These are phyloP conservation scores for Yamadazyma sp. DNA, from an alignment of 805 yeast species.

Conservation along the genomic window DNA sequence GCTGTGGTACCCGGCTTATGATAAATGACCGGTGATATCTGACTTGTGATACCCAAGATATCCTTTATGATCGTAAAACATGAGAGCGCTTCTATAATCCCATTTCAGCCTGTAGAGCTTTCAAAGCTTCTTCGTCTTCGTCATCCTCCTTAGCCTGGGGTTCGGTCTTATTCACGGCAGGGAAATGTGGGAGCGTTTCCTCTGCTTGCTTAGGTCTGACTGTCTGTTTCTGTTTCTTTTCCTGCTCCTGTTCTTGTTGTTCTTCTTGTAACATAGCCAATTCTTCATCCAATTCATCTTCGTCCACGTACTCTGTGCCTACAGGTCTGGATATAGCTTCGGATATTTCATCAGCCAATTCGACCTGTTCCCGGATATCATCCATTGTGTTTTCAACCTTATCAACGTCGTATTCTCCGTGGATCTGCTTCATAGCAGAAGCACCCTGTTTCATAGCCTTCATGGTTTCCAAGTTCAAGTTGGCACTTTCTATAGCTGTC, in stretches of 20 bases:
- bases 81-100: slow-evolving; percentile 62
- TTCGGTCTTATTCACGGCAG: slow-evolving; percentile 39
- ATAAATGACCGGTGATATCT: too few relatives aligned
- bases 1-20: too few relatives aligned
- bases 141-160: slow-evolving; percentile 50
- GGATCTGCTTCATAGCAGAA: slow-evolving; percentile 92
- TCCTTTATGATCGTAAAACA: too few relatives aligned
- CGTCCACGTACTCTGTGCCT: slow-evolving; percentile 78
- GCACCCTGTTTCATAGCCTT: slow-evolving; percentile 99
- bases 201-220: slow-evolving; percentile 9
- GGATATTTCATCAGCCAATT: slow-evolving; percentile 89
- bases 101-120: slow-evolving; percentile 83
- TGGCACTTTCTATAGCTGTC: slow-evolving; percentile 89
- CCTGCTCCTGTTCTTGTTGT: slow-evolving; percentile 43
- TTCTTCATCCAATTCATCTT: slow-evolving; percentile 94
- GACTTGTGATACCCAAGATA: too few relatives aligned
- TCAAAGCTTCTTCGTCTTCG: slow-evolving; percentile 80
- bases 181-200: slow-evolving; percentile 43
- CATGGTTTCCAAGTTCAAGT: slow-evolving; percentile 96
- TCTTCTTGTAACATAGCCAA: slow-evolving; percentile 86
- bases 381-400: slow-evolving; percentile 98
- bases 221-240: slow-evolving; percentile 6
- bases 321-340: slow-evolving; percentile 95
- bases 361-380: slow-evolving; percentile 95
- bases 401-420: slow-evolving; percentile 91